Conservation (phyloP, 352 stramenopile species). For the Globisporangium parvum region DNA sequence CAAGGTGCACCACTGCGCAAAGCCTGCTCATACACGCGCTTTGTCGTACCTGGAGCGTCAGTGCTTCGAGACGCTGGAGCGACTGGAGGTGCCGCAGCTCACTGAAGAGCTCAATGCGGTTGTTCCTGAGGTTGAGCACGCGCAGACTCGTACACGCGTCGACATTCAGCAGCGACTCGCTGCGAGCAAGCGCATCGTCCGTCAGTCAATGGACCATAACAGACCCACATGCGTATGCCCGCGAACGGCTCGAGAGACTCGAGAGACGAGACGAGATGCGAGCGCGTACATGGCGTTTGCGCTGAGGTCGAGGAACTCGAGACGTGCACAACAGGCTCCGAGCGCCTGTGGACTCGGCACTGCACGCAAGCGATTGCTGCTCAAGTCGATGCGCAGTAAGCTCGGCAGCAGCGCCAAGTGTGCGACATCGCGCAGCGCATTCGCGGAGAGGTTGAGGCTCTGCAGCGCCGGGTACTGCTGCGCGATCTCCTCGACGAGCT, state of each 20-base stretch:
- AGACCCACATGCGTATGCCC: not conserved
- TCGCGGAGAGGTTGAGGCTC: constrained; percentile 54
- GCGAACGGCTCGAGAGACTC: too few relatives aligned
- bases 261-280: not conserved
- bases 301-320: constrained; percentile 47
- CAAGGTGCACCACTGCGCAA: not conserved
- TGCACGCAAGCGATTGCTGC: constrained; percentile 34
- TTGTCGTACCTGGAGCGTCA: constrained; percentile 29
- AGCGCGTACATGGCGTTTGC: constrained; percentile 42
- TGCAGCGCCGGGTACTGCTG: constrained; percentile 50
- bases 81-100: constrained; percentile 49
- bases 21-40: not conserved
- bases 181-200: constrained; percentile 5
- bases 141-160: constrained; percentile 20
- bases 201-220: not conserved
- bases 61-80: constrained; percentile 31
- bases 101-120: constrained; percentile 43
- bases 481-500: constrained; percentile 62
- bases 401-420: constrained; percentile 45
- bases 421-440: constrained; percentile 41
- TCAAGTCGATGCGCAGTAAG: constrained; percentile 54
- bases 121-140: constrained; percentile 35
- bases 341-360: constrained; percentile 30
- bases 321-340: constrained; percentile 20
- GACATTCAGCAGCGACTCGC: constrained; percentile 40